phyloP scores from a whole-genome alignment of 176 grass and related monocot species.

The Chrysopogon serrulatus region DNA sequence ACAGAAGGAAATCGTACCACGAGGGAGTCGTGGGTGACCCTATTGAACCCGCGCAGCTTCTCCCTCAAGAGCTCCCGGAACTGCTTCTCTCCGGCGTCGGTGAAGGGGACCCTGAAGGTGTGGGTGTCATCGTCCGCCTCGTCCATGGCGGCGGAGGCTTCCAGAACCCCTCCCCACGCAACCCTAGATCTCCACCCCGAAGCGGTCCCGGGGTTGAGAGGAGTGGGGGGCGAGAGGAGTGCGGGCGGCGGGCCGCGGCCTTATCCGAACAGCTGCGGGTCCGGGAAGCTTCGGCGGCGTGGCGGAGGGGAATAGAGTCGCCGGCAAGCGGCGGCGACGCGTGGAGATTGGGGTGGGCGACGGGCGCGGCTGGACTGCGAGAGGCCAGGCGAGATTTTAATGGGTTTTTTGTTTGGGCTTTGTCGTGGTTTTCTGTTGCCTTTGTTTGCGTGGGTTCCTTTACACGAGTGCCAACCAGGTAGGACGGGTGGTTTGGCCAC shows the following conservation, averaged over 20 bases:
- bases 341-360: slow-evolving; percentile 8
- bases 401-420: slow-evolving; percentile 41
- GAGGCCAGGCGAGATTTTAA: slow-evolving; percentile 33
- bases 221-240: not conserved
- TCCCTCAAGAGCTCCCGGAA: slow-evolving; percentile 43
- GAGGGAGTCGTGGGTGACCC: slow-evolving; percentile 19
- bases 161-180: slow-evolving; percentile 16
- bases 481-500: not conserved
- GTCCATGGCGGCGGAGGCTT: slow-evolving; percentile 45
- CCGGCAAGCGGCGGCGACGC: slow-evolving; percentile 33
- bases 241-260: not conserved
- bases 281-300: slow-evolving; percentile 8
- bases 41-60: slow-evolving; percentile 53
- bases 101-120: slow-evolving; percentile 37
- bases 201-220: not conserved
- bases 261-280: not conserved
- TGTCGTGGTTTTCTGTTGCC: slow-evolving; percentile 1
- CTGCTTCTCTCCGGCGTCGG: slow-evolving; percentile 23
- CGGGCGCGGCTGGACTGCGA: not conserved
- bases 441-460: not conserved
- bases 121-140: slow-evolving; percentile 28
- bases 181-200: slow-evolving; percentile 73
- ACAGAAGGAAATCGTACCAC: slow-evolving; percentile 31
- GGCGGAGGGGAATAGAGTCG: not conserved
- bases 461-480: not conserved